Base-by-base conservation (phyloP, 352 stramenopile species). In the Phytophthora constricta region DNA sequence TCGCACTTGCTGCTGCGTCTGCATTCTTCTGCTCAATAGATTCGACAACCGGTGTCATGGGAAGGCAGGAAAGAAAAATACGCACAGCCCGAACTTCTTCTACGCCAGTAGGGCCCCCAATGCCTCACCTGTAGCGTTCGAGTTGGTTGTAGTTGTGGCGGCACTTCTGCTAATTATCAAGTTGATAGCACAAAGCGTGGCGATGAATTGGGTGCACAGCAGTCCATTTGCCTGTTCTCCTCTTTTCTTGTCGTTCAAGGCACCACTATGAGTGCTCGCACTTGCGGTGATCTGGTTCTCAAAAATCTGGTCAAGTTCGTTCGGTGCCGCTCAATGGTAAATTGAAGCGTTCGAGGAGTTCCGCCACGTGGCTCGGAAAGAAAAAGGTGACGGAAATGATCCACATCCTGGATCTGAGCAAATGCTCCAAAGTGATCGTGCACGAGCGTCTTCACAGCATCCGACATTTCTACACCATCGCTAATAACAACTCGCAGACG, bases 381-480 rank as follows among this genome's bases (percentile, higher is more conserved):
- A 27, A 92, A 92, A 1, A 90, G 28, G n/a, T 56, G 37, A 5
- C 80, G 79, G 31, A 92, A 92, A 46, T 92, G 82, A 49, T 77
- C 66, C 3, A 80, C 63, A 31, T 92, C 82, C 28, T 91, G 82
- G 33, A 92, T 70, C 55, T 89, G 80, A 3, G 82, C 79, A 61
- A 87, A 91, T 25, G 77, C 71, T 4, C 67, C 54, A 16, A 92
- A 69, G 48, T 91, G 80, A 48, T 91, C 79, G 39, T 58, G 62
- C 34, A 91, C 59, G 10, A 92, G 77, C 16, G 58, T 63, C 17
- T 73, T 76, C 43, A 90, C 68, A 10, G 82, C 68, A 34, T 84
- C 71, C 9, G 82, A 91, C 52, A 88, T 68, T 37, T 90, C 84
- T 5, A 92, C 74, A 4, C 84, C 84, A 60, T 92, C 84, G 2